Conservation (phyloP, 495 filamentous ascomycete species). For the Daldinia loculata region DNA sequence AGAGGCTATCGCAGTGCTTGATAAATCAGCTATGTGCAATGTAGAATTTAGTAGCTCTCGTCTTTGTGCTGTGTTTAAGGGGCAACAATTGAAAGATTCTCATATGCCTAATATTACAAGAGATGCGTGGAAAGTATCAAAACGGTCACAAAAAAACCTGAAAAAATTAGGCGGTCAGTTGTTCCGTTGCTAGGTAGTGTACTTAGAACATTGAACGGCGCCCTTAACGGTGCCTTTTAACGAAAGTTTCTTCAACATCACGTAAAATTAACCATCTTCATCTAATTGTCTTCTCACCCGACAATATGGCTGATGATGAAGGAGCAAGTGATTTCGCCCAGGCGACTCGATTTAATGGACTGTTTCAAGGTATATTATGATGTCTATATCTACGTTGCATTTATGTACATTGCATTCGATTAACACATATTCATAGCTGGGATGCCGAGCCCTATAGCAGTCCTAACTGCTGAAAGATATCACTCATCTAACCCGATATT, state of each 20-base stretch:
- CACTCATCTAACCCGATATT: neutral
- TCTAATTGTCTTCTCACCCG: neutral
- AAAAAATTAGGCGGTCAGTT: constrained; percentile 5
- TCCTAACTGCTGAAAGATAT: neutral
- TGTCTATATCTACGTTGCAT: neutral
- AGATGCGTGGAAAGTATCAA: neutral
- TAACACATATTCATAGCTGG: neutral
- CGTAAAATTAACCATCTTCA: neutral
- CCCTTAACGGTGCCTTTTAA: neutral
- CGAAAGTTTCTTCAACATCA: neutral
- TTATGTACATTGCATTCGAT: neutral
- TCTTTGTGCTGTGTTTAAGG: constrained; percentile 4
- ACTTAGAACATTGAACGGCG: neutral
- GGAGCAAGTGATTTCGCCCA: neutral
- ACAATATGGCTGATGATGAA: neutral
- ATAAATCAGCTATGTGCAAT: neutral
- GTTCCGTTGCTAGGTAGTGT: neutral
- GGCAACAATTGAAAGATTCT: neutral
- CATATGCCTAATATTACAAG: neutral
- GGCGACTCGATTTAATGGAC: neutral
- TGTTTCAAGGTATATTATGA: neutral
- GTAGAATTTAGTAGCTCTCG: constrained; percentile 1
- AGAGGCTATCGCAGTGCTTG: neutral
- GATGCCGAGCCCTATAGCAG: constrained; percentile 1
- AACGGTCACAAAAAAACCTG: neutral